A percentile compares a stretch with the other conserved stretches of the same genome.
Conservation (phyloP, 2,329 filamentous ascomycete species). For the Biscogniauxia sp. region DNA sequence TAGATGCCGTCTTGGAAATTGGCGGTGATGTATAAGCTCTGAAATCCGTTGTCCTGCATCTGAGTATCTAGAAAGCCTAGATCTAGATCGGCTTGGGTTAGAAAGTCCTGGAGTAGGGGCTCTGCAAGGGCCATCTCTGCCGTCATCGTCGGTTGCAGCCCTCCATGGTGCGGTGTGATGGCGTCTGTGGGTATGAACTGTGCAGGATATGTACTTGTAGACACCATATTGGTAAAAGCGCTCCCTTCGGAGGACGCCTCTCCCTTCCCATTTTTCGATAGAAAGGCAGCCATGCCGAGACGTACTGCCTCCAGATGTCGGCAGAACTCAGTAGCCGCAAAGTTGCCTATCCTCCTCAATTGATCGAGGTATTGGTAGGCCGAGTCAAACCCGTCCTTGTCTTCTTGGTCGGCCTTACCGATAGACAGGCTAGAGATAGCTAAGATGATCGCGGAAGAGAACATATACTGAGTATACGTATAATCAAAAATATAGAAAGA, state of each 20-base stretch:
- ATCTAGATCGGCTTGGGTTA: constrained; percentile 34
- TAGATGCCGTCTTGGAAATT: not conserved
- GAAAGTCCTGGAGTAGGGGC: constrained; percentile 35
- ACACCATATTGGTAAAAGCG: no score
- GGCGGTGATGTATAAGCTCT: constrained; percentile 3
- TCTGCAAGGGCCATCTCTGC: constrained; percentile 37
- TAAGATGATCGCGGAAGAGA: constrained; percentile 43
- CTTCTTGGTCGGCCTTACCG: constrained; percentile 31
- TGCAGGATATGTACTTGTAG: not conserved
- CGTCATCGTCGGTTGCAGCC: constrained; percentile 19
- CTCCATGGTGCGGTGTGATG: not conserved
- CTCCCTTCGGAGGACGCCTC: no score
- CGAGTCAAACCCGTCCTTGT: constrained; percentile 40
- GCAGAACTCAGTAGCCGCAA: constrained; percentile 40
- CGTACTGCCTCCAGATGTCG: constrained; percentile 38
- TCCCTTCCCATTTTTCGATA: not conserved
- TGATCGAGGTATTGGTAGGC: constrained; percentile 38
- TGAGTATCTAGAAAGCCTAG: constrained; percentile 33
- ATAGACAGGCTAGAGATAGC: constrained; percentile 41
- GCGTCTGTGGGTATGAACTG: not conserved
- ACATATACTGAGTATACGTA: constrained; percentile 46
- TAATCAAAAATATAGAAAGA: constrained; percentile 47
- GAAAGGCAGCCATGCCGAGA: constrained; percentile 1
- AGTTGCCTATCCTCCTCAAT: constrained; percentile 39
- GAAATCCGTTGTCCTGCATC: constrained; percentile 4